Base-by-base conservation (phyloP, 768 basidiomycete species). In the Suillus luteus region DNA sequence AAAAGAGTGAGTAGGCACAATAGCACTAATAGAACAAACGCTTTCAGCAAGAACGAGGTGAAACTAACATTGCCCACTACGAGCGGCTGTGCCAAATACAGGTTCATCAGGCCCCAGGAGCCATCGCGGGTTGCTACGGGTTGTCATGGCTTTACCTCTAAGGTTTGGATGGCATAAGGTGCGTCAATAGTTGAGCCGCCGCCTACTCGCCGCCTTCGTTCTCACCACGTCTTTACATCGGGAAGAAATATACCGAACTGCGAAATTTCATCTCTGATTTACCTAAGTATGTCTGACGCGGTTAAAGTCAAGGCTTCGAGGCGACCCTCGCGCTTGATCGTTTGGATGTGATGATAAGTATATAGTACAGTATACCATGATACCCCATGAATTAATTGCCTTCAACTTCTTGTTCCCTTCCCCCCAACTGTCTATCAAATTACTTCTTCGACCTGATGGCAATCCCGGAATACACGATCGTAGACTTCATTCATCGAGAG, bases 401-500 rank as follows among this genome's bases (percentile, higher is more conserved):
- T 49, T 49, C 15, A 15, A 35, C 51, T 54, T 63, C 44, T 46
- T 11, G 22, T 41, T 44, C 33, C 41, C 33, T 46, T 33, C 24
- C 54, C 12, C 43, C 19, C 33, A 35, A 49, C 44, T 35, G 2
- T 11, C 12, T 22, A 14, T 24, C 31, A 49, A 51, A 27, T 38
- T 14, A 54, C 54, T 17, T 51, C 66, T 58, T 37, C 61, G 7
- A 64, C 71, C 60, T 69, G 40, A 75, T 73, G 73, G 41, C 77
- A 17, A 65, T 77, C 31, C 80, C 82, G 51, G 82, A 80, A 71
- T 83, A 81, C 82, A 82, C 87, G 15, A 75, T 88, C 40, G 80
- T 82, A 55, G 83, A 86, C 71, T 85, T 86, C 70, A 83, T 89
- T 60, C 81, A 88, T 71, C 73, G 74, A 65, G 86, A 85, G 15